Evolutionary conservation across 805 yeast genomes (phyloP).

Genomic region (Wickerhamomyces bovis): DNA sequence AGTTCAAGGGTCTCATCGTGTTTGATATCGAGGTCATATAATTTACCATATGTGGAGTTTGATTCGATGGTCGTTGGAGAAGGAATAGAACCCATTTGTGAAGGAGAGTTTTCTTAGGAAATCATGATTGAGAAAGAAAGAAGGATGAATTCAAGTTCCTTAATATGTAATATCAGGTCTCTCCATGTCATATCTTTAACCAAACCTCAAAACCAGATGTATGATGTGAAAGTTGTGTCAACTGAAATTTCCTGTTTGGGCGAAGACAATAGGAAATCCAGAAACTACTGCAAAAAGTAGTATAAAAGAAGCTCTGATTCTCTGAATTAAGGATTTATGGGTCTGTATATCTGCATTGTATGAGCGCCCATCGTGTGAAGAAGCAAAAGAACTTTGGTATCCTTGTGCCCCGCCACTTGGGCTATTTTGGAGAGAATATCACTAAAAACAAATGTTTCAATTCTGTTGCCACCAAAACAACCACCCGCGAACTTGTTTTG

Average conservation of each 20-base stretch:
- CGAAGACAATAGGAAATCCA: not conserved
- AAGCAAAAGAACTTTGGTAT: no score
- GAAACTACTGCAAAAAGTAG: no score
- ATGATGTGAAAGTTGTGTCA: not conserved
- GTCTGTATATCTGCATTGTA: no score
- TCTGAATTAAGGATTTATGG: no score
- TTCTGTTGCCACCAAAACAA: no score
- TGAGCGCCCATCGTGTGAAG: no score
- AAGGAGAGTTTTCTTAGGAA: not conserved
- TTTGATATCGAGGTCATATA: constrained; percentile 15
- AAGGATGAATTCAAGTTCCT: no score
- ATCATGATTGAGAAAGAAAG: not conserved
- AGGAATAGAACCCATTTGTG: not conserved
- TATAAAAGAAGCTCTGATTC: no score
- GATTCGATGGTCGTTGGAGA: constrained; percentile 12
- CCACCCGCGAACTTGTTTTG: not conserved
- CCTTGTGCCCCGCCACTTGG: no score
- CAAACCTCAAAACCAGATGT: not conserved
- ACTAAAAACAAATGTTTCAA: no score
- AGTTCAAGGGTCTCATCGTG: constrained; percentile 1
- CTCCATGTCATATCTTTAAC: not conserved
- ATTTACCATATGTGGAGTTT: constrained; percentile 3
- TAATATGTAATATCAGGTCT: not conserved
- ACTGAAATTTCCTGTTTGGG: not conserved
- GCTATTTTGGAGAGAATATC: no score